phyloP scores from a whole-genome alignment of 306 rosid species.

The Comarum palustre region DNA sequence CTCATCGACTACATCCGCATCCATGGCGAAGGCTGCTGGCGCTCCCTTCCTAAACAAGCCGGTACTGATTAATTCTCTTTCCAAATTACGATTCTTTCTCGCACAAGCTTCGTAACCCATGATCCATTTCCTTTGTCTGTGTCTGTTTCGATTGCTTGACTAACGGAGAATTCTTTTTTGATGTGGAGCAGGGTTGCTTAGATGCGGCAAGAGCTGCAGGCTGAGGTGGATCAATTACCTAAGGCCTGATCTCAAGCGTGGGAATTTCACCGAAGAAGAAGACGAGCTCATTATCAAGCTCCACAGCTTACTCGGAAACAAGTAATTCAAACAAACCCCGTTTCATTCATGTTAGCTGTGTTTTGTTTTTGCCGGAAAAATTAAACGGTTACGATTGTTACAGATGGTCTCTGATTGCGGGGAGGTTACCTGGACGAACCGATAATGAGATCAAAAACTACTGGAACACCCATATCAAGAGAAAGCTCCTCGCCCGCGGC shows the following conservation, averaged over 20 bases:
- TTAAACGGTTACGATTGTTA: neutral
- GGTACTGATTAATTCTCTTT: conserved; percentile 27
- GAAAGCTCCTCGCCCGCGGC: conserved; percentile 58
- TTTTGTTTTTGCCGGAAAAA: neutral
- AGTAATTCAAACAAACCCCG: conserved; percentile 24
- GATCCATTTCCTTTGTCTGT: neutral
- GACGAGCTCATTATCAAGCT: conserved; percentile 65
- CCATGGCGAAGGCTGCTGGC: conserved; percentile 84
- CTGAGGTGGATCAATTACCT: conserved; percentile 74
- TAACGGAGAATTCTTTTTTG: neutral
- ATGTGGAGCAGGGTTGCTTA: conserved; percentile 42
- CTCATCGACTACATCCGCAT: conserved; percentile 58
- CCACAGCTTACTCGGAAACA: conserved; percentile 64
- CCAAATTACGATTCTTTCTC: neutral
- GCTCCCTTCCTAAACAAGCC: conserved; percentile 67
- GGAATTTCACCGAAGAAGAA: conserved; percentile 67
- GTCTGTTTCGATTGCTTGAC: neutral
- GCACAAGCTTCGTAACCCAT: neutral
- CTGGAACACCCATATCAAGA: conserved; percentile 75
- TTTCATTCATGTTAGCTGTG: neutral
- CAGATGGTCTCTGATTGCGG: conserved; percentile 76
- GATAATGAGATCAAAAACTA: conserved; percentile 73
- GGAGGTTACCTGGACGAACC: conserved; percentile 63
- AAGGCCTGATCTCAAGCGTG: conserved; percentile 71
- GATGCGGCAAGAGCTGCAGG: conserved; percentile 75